Base-by-base conservation (phyloP, 441 rosid genomes). In the Eugenia klotzschiana region DNA sequence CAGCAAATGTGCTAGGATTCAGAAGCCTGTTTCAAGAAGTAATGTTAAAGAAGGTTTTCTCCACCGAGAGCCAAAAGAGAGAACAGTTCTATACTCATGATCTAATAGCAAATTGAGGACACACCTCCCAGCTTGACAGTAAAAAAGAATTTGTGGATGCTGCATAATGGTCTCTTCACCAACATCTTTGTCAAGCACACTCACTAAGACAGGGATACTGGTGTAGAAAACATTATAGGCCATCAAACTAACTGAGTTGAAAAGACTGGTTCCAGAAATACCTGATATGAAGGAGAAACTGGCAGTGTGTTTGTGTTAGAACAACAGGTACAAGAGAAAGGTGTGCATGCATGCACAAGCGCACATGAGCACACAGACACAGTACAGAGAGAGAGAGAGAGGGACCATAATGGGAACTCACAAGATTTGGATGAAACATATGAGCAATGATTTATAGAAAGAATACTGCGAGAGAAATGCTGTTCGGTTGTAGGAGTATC, bases 231-330 rank as follows among this genome's bases (percentile, higher is more conserved):
- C 99, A 57, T 97, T 96, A 86, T 94, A 95, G 77, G 99, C 98
- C 99, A 97, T 97, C 94, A 97, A 91, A 91, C 99, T 97, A 84
- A 97, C 94, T 43, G 99, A 96, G 84, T 96, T 97, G 90, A 97
- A 97, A 87, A 97, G 98, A 88, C 99, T 97, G 89, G 99, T 95
- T 83, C 99, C 99, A 79, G 99, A 97, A 83, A 97, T 94, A 79
- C 99, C 99, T 96, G 99, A 96, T 90, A 97, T 93, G 86, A 97
- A 97, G 79, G 99, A 97, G 91, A 97, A 97, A 91, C 99, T 97
- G 92, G 69, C 79, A 29, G 83, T 81, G 74, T 80, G 82, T 87
- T 81, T 79, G 50, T 83, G 92, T 96, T 91, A 97, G 96, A 86
- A 82, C 64, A 43, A 79, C 22, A 81, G 52, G 81, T 49, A 79